Percentiles rank a stretch among this genome's conserved stretches.
phyloP scores from a whole-genome alignment of 768 basidiomycete genomes.

The Phanerochaete carnosa region DNA sequence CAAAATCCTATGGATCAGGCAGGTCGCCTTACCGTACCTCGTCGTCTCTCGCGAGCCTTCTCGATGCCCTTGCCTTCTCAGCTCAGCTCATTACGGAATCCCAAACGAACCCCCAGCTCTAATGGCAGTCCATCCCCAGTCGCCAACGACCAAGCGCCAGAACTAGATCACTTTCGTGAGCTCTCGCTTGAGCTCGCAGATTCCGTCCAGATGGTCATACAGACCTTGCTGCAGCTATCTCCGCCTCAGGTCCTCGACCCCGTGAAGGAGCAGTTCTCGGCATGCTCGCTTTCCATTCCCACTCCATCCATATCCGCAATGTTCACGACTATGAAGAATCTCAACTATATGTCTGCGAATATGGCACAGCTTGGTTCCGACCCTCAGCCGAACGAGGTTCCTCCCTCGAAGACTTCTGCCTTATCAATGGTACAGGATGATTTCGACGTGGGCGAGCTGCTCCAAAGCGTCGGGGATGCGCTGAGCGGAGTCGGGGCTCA shows the following conservation, averaged over 20 bases:
- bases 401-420: constrained; percentile 6
- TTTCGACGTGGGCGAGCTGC: constrained; percentile 89
- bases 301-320: constrained; percentile 85
- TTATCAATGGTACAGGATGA: constrained; percentile 34
- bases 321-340: constrained; percentile 88
- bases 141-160: constrained; percentile 23
- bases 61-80: constrained; percentile 80
- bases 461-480: constrained; percentile 88
- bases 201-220: constrained; percentile 84
- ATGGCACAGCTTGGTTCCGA: constrained; percentile 48
- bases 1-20: constrained; percentile 29
- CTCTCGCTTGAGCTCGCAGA: constrained; percentile 88
- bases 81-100: constrained; percentile 73
- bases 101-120: constrained; percentile 37
- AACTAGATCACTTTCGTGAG: constrained; percentile 50
- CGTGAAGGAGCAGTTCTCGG: constrained; percentile 91
- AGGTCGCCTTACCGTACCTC: constrained; percentile 35
- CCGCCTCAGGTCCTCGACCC: constrained; percentile 88
- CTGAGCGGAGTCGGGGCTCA: constrained; percentile 81
- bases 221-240: constrained; percentile 87
- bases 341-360: constrained; percentile 92
- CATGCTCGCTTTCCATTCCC: constrained; percentile 84
- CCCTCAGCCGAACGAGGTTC: constrained; percentile 9
- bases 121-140: constrained; percentile 14
- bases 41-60: constrained; percentile 71